Percentiles rank a stretch among this genome's conserved stretches.
Evolutionary conservation across 2,329 filamentous ascomycete species (phyloP).

Genomic region (Emmonsiellopsis sp.): DNA sequence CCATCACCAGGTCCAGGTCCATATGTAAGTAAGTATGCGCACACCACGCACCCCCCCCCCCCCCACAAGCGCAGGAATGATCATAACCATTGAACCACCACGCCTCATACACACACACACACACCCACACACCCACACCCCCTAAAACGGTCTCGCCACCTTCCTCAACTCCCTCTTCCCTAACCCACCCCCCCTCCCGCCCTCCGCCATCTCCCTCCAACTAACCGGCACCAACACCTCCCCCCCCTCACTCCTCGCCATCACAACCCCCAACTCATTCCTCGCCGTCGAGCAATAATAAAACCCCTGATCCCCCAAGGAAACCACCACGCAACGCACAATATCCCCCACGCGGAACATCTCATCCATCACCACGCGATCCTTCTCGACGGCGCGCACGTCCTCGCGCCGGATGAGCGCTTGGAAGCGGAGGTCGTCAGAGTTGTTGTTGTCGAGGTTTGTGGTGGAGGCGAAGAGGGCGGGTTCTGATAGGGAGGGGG

Average conservation of each 20-base stretch:
- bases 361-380: slow-evolving; percentile 83
- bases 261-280: slow-evolving; percentile 87
- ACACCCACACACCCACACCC: background rate
- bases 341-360: slow-evolving; percentile 90
- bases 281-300: slow-evolving; percentile 91
- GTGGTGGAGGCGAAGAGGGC: slow-evolving; percentile 11
- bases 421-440: slow-evolving; percentile 64
- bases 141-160: slow-evolving; percentile 83
- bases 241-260: slow-evolving; percentile 79
- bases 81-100: too few species aligned
- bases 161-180: slow-evolving; percentile 72
- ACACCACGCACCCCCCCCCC: too few species aligned
- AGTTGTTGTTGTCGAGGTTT: slow-evolving; percentile 31
- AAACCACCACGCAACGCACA: slow-evolving; percentile 79
- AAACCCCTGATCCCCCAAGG: slow-evolving; percentile 82
- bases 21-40: too few species aligned
- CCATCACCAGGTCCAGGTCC: too few species aligned
- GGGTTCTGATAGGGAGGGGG: slow-evolving; percentile 16
- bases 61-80: too few species aligned
- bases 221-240: slow-evolving; percentile 88
- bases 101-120: background rate
- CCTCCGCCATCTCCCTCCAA: slow-evolving; percentile 91
- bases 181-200: slow-evolving; percentile 62
- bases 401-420: slow-evolving; percentile 82
- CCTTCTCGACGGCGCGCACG: slow-evolving; percentile 89